These are phyloP conservation scores for Leccinum uliginosum DNA, from an alignment of 768 basidiomycete genomes.

Conservation along the genomic window DNA sequence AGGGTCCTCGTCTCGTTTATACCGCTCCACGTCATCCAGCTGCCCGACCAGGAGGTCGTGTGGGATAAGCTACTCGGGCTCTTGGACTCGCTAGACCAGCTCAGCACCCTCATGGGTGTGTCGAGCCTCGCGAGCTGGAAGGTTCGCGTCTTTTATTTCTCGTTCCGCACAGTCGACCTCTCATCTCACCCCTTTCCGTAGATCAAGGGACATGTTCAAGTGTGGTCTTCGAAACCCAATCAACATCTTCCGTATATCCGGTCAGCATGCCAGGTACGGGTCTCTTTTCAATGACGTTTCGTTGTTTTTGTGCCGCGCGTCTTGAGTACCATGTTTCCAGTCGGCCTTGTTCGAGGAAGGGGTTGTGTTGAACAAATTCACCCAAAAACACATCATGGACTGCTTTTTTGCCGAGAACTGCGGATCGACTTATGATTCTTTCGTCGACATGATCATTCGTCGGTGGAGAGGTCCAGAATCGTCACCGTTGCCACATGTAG, in stretches of 20 bases:
- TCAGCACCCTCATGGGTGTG: conserved; percentile 41
- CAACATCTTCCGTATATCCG: conserved; percentile 54
- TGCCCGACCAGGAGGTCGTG: conserved; percentile 44
- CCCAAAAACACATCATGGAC: conserved; percentile 53
- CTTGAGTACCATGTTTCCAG: conserved; percentile 31
- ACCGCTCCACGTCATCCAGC: conserved; percentile 57
- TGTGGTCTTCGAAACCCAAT: conserved; percentile 41
- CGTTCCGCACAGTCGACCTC: background rate
- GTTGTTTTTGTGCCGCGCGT: background rate
- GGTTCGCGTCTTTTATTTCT: conserved; percentile 32
- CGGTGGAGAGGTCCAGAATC: conserved; percentile 36
- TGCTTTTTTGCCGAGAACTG: conserved; percentile 62
- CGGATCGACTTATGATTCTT: conserved; percentile 47
- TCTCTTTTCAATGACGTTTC: background rate
- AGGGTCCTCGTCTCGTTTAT: conserved; percentile 65
- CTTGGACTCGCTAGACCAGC: conserved; percentile 54
- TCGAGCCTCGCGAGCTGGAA: conserved; percentile 57
- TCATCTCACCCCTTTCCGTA: conserved; percentile 11
- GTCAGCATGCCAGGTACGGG: conserved; percentile 56
- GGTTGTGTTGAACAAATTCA: conserved; percentile 48
- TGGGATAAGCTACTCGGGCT: conserved; percentile 50
- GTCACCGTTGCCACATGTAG: conserved; percentile 39
- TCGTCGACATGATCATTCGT: conserved; percentile 36
- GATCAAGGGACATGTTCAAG: conserved; percentile 49
- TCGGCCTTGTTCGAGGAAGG: conserved; percentile 54